A percentile compares a stretch with the other conserved stretches of the same genome.
Evolutionary conservation across 2,329 filamentous ascomycete species (phyloP).

Genomic region (Epichloe gansuensis): DNA sequence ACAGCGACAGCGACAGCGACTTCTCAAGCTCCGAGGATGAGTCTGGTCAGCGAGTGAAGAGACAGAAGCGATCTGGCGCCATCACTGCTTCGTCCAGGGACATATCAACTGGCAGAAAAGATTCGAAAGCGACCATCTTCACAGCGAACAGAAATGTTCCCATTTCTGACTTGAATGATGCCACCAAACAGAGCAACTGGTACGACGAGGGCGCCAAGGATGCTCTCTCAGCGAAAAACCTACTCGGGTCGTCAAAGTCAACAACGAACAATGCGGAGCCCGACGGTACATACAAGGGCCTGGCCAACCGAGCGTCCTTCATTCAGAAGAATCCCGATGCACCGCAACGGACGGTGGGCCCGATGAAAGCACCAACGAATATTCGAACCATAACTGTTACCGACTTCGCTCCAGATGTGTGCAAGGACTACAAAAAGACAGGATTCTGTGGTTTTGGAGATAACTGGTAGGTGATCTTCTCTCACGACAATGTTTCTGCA

Average conservation of each 20-base stretch:
- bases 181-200: constrained; percentile 83
- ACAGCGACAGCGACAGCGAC: constrained; percentile 37
- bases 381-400: constrained; percentile 81
- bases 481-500: background rate
- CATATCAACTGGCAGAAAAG: constrained; percentile 18
- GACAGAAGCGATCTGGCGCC: constrained; percentile 54
- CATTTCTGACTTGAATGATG: constrained; percentile 63
- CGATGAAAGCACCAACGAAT: constrained; percentile 78
- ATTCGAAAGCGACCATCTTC: constrained; percentile 40
- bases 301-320: constrained; percentile 59
- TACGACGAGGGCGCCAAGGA: constrained; percentile 59
- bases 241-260: constrained; percentile 43
- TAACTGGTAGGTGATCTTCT: constrained; percentile 26
- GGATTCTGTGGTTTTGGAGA: constrained; percentile 31
- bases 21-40: constrained; percentile 68
- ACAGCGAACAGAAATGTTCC: constrained; percentile 47
- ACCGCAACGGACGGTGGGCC: constrained; percentile 58
- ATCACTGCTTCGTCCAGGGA: constrained; percentile 52
- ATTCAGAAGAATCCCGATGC: constrained; percentile 73
- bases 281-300: constrained; percentile 65
- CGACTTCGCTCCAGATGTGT: constrained; percentile 86
- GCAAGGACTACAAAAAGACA: constrained; percentile 85
- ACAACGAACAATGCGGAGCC: constrained; percentile 21
- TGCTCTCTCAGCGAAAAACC: constrained; percentile 34
- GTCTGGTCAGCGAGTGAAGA: constrained; percentile 63